These are phyloP conservation scores for Zhuliangozyma blackwelliae DNA, from an alignment of 1,139 yeast genomes.

Conservation along the genomic window DNA sequence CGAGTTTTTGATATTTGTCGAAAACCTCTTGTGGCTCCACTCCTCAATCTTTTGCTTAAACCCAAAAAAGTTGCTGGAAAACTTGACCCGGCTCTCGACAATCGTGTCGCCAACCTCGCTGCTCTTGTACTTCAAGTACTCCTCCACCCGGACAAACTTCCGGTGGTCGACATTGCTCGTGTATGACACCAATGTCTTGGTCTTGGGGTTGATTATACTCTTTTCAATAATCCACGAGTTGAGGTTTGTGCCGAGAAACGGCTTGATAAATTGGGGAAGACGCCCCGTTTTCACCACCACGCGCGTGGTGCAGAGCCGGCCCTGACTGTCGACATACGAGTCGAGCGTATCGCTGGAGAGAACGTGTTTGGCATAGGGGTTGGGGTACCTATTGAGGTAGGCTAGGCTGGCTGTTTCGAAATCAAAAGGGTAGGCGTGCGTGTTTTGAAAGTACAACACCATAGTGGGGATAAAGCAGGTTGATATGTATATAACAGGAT, in stretches of 20 bases:
- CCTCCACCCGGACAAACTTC: constrained; percentile 74
- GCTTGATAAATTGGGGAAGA: constrained; percentile 75
- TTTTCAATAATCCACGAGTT: constrained; percentile 85
- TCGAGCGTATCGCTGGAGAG: constrained; percentile 77
- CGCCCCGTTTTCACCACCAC: constrained; percentile 76
- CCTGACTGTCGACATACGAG: constrained; percentile 52
- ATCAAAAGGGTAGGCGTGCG: constrained; percentile 56
- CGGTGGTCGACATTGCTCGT: constrained; percentile 86
- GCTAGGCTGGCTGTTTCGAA: constrained; percentile 76
- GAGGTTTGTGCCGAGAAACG: constrained; percentile 67
- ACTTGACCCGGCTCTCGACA: constrained; percentile 55
- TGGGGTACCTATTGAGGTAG: constrained; percentile 81
- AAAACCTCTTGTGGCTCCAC: constrained; percentile 74
- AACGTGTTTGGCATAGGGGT: constrained; percentile 89
- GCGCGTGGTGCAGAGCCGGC: constrained; percentile 69
- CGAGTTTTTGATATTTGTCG: constrained; percentile 62
- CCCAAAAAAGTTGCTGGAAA: constrained; percentile 68
- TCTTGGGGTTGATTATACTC: constrained; percentile 65
- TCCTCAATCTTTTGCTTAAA: constrained; percentile 72
- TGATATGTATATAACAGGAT: too few species aligned
- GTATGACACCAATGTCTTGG: constrained; percentile 59
- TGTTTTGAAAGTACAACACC: constrained; percentile 63
- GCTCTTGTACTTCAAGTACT: constrained; percentile 48
- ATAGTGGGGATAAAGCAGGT: constrained; percentile 29
- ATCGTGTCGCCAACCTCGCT: constrained; percentile 10